A percentile compares a stretch with the other conserved stretches of the same genome.
Conservation (phyloP, 208 protist genomes). For the Acanthamoeba sp. region DNA sequence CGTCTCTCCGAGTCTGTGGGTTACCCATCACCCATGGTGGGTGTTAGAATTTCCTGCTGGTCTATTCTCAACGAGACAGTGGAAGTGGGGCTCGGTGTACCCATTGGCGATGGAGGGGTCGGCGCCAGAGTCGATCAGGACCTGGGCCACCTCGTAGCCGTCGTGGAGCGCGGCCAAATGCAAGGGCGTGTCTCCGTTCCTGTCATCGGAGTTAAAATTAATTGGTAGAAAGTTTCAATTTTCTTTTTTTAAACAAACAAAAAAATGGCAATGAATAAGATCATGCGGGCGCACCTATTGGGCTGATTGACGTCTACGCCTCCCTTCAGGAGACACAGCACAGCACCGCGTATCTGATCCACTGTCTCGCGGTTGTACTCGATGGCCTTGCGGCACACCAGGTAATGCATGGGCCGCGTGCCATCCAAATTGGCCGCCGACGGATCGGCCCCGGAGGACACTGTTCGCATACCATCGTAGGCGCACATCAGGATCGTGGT, state of each 20-base stretch:
- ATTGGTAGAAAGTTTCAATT: too few relatives aligned
- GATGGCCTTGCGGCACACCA: conserved; percentile 53
- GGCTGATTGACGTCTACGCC: conserved; percentile 64
- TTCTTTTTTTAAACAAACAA: neutral
- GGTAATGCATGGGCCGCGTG: conserved; percentile 56
- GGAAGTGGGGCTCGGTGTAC: neutral
- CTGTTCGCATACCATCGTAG: neutral
- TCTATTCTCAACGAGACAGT: neutral
- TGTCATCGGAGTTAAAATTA: neutral
- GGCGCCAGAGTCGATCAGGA: conserved; percentile 51
- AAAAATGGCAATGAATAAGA: too few relatives aligned
- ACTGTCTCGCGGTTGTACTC: conserved; percentile 26
- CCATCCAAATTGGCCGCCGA: conserved; percentile 29
- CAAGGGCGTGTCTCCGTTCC: conserved; percentile 69
- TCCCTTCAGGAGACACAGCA: conserved; percentile 28
- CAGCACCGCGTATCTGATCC: conserved; percentile 9
- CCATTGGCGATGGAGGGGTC: neutral
- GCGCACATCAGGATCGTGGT: too few relatives aligned
- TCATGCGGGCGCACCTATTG: neutral
- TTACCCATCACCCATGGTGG: neutral
- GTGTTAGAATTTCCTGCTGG: too few relatives aligned
- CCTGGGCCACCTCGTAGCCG: neutral
- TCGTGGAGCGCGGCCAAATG: conserved; percentile 45
- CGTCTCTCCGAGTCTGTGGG: conserved; percentile 14
- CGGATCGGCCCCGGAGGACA: conserved; percentile 26